Evolutionary conservation across 2,329 filamentous ascomycete species (phyloP).

Genomic region (Paracoccidioides lutzii): DNA sequence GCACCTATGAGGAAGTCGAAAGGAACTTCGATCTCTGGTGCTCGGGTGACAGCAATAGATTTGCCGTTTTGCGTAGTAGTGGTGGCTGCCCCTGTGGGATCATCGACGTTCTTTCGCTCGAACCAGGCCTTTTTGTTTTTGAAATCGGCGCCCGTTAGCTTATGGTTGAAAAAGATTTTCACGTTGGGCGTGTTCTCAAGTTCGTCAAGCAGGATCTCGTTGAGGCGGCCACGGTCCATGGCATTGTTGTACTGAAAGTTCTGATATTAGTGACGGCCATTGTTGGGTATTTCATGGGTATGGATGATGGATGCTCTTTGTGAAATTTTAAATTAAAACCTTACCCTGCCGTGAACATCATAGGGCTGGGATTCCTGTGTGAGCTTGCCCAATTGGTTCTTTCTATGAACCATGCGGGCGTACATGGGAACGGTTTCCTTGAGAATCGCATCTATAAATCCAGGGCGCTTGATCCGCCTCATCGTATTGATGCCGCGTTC

Average conservation of each 20-base stretch:
- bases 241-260: constrained; percentile 60
- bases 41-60: constrained; percentile 25
- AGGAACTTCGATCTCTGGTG: constrained; percentile 62
- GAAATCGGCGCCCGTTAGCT: constrained; percentile 83
- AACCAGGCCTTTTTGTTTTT: constrained; percentile 72
- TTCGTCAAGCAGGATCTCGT: constrained; percentile 70
- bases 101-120: constrained; percentile 40
- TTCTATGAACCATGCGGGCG: constrained; percentile 90
- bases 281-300: not conserved
- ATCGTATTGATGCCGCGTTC: constrained; percentile 89
- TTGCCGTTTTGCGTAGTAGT: constrained; percentile 19
- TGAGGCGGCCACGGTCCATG: constrained; percentile 71
- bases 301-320: not conserved
- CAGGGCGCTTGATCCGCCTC: constrained; percentile 51
- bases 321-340: constrained; percentile 15
- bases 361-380: constrained; percentile 77
- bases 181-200: constrained; percentile 79
- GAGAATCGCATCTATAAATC: constrained; percentile 61
- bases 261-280: not conserved
- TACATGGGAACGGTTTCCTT: constrained; percentile 78
- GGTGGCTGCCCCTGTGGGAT: constrained; percentile 19
- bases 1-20: constrained; percentile 92
- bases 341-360: constrained; percentile 72
- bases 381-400: constrained; percentile 48
- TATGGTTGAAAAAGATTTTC: constrained; percentile 83